These are phyloP conservation scores for Trifolium dubium DNA, from an alignment of 306 rosid species.

Conservation along the genomic window DNA sequence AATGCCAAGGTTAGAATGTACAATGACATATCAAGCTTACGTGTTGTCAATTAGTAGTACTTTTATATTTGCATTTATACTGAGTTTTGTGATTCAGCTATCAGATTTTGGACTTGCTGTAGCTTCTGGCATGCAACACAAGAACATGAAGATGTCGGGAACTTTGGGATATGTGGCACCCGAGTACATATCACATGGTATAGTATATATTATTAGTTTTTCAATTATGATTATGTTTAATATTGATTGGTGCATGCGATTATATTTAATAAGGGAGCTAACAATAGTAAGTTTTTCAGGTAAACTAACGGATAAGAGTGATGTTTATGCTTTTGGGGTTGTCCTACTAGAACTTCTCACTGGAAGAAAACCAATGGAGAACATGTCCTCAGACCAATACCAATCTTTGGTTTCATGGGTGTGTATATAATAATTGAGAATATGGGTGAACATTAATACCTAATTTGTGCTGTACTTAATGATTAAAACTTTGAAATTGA, in stretches of 20 bases:
- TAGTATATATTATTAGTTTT: constrained; percentile 49
- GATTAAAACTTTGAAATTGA: constrained; percentile 33
- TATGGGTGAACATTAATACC: constrained; percentile 7
- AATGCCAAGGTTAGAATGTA: constrained; percentile 75
- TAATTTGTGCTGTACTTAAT: constrained; percentile 33
- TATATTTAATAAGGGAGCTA: background rate
- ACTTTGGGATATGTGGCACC: constrained; percentile 79
- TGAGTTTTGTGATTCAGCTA: constrained; percentile 67
- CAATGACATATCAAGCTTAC: constrained; percentile 3
- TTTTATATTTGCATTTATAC: constrained; percentile 27
- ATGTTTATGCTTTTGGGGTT: constrained; percentile 91
- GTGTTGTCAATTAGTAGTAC: constrained; percentile 12
- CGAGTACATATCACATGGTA: constrained; percentile 86
- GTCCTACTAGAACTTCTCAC: constrained; percentile 84
- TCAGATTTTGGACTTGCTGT: constrained; percentile 82
- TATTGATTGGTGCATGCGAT: background rate
- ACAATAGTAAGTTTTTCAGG: constrained; percentile 54
- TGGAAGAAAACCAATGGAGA: constrained; percentile 76
- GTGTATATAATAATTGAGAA: constrained; percentile 38
- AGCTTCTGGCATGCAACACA: constrained; percentile 67
- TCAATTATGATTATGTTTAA: background rate
- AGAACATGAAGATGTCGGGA: constrained; percentile 74
- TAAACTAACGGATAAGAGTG: constrained; percentile 87
- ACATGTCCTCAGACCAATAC: constrained; percentile 56
- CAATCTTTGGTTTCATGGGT: constrained; percentile 89